phyloP scores from a whole-genome alignment of 1,139 yeast genomes.

The Neolecta irregularis region DNA sequence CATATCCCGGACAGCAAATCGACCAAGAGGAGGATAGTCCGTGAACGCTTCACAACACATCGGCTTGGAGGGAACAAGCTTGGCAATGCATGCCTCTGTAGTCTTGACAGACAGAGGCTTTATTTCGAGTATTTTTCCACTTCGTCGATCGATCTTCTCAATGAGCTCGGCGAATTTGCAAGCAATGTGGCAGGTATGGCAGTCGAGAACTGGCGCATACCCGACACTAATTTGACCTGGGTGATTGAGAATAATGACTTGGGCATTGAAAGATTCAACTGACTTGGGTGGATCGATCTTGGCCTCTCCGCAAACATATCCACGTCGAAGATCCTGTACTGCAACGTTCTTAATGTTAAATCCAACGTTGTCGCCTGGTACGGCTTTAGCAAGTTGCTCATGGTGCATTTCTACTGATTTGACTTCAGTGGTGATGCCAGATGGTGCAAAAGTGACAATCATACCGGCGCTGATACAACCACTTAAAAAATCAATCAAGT shows the following conservation, averaged over 20 bases:
- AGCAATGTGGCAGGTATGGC: conserved; percentile 93
- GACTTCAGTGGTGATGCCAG: conserved; percentile 85
- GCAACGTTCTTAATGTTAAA: conserved; percentile 91
- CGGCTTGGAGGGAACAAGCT: conserved; percentile 87
- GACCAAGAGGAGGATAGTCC: conserved; percentile 97
- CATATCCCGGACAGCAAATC: conserved; percentile 99
- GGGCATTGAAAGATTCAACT: conserved; percentile 72
- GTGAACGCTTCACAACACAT: conserved; percentile 95
- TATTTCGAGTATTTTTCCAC: conserved; percentile 78
- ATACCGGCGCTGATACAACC: conserved; percentile 85
- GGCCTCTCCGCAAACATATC: conserved; percentile 92
- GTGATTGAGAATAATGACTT: conserved; percentile 81
- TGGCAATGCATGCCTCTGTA: conserved; percentile 88
- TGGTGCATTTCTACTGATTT: conserved; percentile 91
- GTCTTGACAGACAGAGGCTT: conserved; percentile 77
- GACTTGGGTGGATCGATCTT: conserved; percentile 87
- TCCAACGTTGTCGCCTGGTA: conserved; percentile 91
- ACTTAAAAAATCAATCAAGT: too few relatives aligned
- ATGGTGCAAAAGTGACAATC: conserved; percentile 83
- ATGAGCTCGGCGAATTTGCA: conserved; percentile 73
- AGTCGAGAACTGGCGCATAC: conserved; percentile 85
- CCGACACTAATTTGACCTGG: conserved; percentile 90
- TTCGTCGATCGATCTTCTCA: conserved; percentile 87
- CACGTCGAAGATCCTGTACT: conserved; percentile 87
- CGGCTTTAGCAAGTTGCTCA: conserved; percentile 72